Base-by-base conservation (phyloP, 495 filamentous ascomycete genomes). In the Cercophora scortea region DNA sequence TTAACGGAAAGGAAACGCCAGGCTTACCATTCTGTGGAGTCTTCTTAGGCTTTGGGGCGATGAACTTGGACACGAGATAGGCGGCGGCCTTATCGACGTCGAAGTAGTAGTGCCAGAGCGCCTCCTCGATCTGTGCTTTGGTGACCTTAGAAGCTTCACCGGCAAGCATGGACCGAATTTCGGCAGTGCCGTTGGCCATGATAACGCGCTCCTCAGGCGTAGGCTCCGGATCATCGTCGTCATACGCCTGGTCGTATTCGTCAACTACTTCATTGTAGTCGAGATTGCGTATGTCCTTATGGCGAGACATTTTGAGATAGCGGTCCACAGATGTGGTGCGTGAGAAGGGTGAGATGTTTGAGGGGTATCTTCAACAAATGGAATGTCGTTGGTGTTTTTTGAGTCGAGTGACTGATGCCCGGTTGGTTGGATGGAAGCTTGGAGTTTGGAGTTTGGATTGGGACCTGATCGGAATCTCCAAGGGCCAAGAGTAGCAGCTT, bases 71-170 rank as follows among this genome's bases (percentile, higher is more conserved):
- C 42, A 82, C 72, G 38, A 98, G 68, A 61, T 92, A 95, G 51
- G 79, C 74, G 16, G 90, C 84, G 0, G 88, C 79, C 63, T 96
- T 95, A 25, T 82, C 81, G 25, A 95, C 75, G 64, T 98, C 92
- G 62, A 88, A 96, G 67, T 91, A 98, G 66, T 96, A 96, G 66
- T 97, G 81, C 89, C 90, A 98, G 33, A 98, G 66, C 0, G 90
- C 79, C 48, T 97, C 94, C 64, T 95, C 79, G 41, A 95, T 90
- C 53, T 94, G 85, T 34, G 79, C 71, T 45, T 82, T 79, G 17
- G 83, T 81, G 42, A 85, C 73, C 41, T 75, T 75, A 34, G 67
- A 64, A 42, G 73, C 70, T 38, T 75, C 70, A 8, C 60, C 49
- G 4, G 79, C 82, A 9, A 90, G 68, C 8, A 73, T 71, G 16